Evolutionary conservation across 805 yeast genomes (phyloP).

Genomic region (Candida nonsorbophila): DNA sequence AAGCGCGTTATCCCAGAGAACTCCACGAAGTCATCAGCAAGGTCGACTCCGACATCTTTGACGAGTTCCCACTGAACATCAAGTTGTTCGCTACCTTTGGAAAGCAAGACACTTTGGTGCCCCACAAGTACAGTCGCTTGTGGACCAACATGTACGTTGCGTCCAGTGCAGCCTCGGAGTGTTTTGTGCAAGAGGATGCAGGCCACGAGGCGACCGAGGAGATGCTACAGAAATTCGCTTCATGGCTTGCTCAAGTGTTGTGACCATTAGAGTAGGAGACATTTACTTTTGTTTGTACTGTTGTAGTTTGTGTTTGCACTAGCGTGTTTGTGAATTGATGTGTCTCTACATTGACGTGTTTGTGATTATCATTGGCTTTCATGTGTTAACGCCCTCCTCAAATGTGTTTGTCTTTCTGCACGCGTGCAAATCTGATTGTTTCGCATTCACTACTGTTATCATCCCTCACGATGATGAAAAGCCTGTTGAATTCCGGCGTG

Average conservation of each 20-base stretch:
- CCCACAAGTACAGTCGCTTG: constrained; percentile 21
- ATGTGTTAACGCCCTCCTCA: too few species aligned
- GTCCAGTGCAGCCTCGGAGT: constrained; percentile 18
- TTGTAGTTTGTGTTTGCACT: too few species aligned
- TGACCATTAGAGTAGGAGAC: neutral
- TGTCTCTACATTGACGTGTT: too few species aligned
- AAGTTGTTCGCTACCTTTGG: constrained; percentile 35
- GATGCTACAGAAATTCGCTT: constrained; percentile 26
- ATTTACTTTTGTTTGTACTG: too few species aligned
- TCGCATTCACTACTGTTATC: too few species aligned
- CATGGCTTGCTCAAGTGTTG: constrained; percentile 21
- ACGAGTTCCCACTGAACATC: constrained; percentile 24
- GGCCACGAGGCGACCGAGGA: constrained; percentile 30
- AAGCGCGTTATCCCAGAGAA: constrained; percentile 23
- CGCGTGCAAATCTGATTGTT: too few species aligned
- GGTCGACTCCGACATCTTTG: constrained; percentile 27
- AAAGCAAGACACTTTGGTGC: constrained; percentile 30
- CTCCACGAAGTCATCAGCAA: constrained; percentile 24
- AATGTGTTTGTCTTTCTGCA: too few species aligned
- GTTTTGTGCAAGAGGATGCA: constrained; percentile 21
- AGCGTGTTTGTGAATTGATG: too few species aligned
- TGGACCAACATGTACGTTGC: constrained; percentile 27
- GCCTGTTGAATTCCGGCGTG: constrained; percentile 1
- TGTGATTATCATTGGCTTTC: too few species aligned
- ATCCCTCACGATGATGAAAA: too few species aligned